A percentile compares a stretch with the other conserved stretches of the same genome.
Conservation (phyloP, 208 protist species). For the Strigomonas galati region DNA sequence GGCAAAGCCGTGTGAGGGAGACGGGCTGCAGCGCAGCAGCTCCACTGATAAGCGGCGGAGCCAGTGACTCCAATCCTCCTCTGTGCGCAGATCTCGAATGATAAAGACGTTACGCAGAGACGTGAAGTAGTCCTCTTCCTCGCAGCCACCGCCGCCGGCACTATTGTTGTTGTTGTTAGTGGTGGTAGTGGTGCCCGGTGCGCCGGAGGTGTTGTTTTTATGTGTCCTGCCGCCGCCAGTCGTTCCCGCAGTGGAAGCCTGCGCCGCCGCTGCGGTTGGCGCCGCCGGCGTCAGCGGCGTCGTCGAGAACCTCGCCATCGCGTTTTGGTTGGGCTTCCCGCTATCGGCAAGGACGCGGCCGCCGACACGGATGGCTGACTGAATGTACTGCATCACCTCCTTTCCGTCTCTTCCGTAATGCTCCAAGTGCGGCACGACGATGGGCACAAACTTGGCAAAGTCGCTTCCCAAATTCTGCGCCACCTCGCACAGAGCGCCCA, state of each 20-base stretch:
- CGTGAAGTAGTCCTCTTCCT: slow-evolving; percentile 46
- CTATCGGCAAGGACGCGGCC: slow-evolving; percentile 38
- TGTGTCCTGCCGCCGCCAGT: background rate
- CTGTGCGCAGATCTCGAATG: slow-evolving; percentile 54
- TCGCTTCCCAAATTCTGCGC: slow-evolving; percentile 71
- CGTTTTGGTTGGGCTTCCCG: background rate
- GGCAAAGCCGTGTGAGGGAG: slow-evolving; percentile 66
- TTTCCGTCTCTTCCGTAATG: slow-evolving; percentile 49
- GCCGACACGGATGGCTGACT: slow-evolving; percentile 30
- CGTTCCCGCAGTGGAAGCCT: too few relatives aligned
- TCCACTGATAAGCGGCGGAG: slow-evolving; percentile 75
- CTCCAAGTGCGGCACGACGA: slow-evolving; percentile 71
- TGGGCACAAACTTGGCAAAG: slow-evolving; percentile 77
- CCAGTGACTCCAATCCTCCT: slow-evolving; percentile 86
- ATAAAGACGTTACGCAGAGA: slow-evolving; percentile 49
- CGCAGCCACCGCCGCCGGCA: background rate
- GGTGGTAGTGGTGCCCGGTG: too few relatives aligned
- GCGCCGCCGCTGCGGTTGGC: too few relatives aligned
- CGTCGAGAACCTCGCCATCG: background rate
- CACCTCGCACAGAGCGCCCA: slow-evolving; percentile 63
- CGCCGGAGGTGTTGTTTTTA: too few relatives aligned
- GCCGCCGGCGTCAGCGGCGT: background rate
- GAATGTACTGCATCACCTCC: slow-evolving; percentile 36
- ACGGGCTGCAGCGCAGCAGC: slow-evolving; percentile 81
- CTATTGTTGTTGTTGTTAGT: too few relatives aligned